These are phyloP conservation scores for Sergeia podlipaevii DNA, from an alignment of 208 protist species.

Conservation along the genomic window DNA sequence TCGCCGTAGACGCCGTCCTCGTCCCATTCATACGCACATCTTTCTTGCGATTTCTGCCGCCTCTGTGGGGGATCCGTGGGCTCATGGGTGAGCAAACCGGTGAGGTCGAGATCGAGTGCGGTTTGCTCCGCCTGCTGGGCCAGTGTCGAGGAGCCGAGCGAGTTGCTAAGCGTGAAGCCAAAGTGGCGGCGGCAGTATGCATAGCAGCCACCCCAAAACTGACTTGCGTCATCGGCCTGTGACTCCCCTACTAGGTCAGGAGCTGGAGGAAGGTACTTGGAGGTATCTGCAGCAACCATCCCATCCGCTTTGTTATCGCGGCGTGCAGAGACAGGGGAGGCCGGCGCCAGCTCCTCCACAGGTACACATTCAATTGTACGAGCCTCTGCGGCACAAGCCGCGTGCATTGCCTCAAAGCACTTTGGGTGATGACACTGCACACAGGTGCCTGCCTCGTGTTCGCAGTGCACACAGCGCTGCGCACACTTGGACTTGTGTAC, in stretches of 20 bases:
- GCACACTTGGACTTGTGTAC: conserved; percentile 27
- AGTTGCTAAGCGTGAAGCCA: conserved; percentile 21
- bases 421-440: conserved; percentile 48
- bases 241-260: too few relatives aligned
- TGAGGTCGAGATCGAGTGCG: conserved; percentile 36
- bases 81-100: conserved; percentile 19
- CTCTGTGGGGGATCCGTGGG: background rate
- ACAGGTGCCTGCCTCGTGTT: conserved; percentile 28
- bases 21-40: too few relatives aligned
- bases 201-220: conserved; percentile 59
- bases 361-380: conserved; percentile 42
- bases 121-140: conserved; percentile 35
- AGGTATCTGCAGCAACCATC: background rate
- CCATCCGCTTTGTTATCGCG: background rate
- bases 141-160: conserved; percentile 25
- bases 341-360: background rate
- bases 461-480: conserved; percentile 55
- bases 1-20: too few relatives aligned
- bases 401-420: conserved; percentile 73
- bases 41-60: too few relatives aligned
- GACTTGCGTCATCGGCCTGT: too few relatives aligned
- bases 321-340: background rate
- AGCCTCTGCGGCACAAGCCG: conserved; percentile 54
- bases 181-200: conserved; percentile 68
- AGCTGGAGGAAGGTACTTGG: background rate